Evolutionary conservation across 495 filamentous ascomycete genomes (phyloP).

Genomic region (Penicillium macrosclerotiorum): DNA sequence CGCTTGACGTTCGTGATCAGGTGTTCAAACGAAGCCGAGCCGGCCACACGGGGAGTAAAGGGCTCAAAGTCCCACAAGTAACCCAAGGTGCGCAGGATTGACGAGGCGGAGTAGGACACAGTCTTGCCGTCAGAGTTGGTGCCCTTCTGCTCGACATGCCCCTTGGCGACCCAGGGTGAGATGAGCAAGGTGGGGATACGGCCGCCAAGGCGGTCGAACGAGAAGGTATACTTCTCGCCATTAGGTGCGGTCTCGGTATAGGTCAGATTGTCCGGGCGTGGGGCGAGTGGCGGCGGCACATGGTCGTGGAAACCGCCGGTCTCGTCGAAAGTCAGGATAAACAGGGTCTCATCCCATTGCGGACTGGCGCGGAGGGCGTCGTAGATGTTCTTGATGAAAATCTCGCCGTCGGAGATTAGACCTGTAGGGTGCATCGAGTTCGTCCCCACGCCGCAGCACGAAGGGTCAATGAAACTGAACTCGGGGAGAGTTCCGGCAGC

Average conservation of each 20-base stretch:
- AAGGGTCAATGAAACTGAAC: slow-evolving; percentile 51
- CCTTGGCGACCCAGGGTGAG: slow-evolving; percentile 47
- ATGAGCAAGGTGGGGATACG: slow-evolving; percentile 50
- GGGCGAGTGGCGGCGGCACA: slow-evolving; percentile 43
- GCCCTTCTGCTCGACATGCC: slow-evolving; percentile 47
- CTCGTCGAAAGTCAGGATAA: slow-evolving; percentile 52
- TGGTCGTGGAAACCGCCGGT: slow-evolving; percentile 52
- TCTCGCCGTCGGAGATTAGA: slow-evolving; percentile 46
- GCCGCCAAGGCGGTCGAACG: slow-evolving; percentile 47
- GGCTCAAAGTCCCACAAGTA: slow-evolving; percentile 47
- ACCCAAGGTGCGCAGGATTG: slow-evolving; percentile 39
- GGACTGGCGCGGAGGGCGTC: slow-evolving; percentile 45
- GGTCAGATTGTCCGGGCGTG: slow-evolving; percentile 36
- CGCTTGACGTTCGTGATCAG: slow-evolving; percentile 25
- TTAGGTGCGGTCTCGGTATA: slow-evolving; percentile 43
- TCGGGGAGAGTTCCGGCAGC: slow-evolving; percentile 39
- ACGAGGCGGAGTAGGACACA: slow-evolving; percentile 39
- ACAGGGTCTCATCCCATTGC: slow-evolving; percentile 46
- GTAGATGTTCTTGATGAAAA: slow-evolving; percentile 49
- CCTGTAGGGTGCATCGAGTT: slow-evolving; percentile 50
- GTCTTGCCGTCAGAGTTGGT: slow-evolving; percentile 28
- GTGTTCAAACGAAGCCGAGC: slow-evolving; percentile 43
- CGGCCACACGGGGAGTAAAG: slow-evolving; percentile 39
- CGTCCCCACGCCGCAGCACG: slow-evolving; percentile 45
- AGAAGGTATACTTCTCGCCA: slow-evolving; percentile 42